A percentile compares a stretch with the other conserved stretches of the same genome.
These are phyloP conservation scores for Papiliotrema nemorosa DNA, from an alignment of 1,284 basidiomycete species.

Conservation along the genomic window DNA sequence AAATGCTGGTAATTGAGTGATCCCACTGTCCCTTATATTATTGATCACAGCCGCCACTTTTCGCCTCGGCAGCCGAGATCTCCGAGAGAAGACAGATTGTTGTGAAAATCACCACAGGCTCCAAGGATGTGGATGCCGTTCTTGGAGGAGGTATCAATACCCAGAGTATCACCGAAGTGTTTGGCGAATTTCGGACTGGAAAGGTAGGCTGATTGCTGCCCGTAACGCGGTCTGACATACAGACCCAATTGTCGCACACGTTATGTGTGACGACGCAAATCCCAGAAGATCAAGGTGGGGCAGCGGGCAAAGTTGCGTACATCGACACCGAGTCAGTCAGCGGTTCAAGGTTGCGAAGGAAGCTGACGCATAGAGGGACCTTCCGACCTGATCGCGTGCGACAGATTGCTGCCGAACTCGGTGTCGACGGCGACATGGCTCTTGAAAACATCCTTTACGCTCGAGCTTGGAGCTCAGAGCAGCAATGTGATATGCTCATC, in stretches of 20 bases:
- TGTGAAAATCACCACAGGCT: constrained; percentile 76
- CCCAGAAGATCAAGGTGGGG: constrained; percentile 82
- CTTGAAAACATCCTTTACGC: constrained; percentile 57
- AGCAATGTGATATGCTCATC: constrained; percentile 45
- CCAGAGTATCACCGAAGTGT: constrained; percentile 77
- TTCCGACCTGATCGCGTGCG: constrained; percentile 88
- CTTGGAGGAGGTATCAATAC: constrained; percentile 83
- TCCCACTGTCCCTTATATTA: background rate
- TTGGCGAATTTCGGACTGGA: constrained; percentile 50
- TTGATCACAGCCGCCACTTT: constrained; percentile 67
- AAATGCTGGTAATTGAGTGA: constrained; percentile 62
- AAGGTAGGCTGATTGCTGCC: constrained; percentile 56
- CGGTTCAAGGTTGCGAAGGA: background rate
- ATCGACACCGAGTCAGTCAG: constrained; percentile 75
- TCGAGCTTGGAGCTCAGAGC: constrained; percentile 46
- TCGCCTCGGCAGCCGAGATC: constrained; percentile 82
- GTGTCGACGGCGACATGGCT: constrained; percentile 79
- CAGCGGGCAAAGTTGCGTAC: constrained; percentile 86
- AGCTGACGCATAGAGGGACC: constrained; percentile 59
- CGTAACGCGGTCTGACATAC: constrained; percentile 65
- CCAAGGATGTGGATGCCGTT: constrained; percentile 82
- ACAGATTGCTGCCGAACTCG: constrained; percentile 84
- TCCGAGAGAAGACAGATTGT: constrained; percentile 78
- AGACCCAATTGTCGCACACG: constrained; percentile 89
- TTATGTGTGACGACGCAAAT: constrained; percentile 85